Evolutionary conservation across 768 basidiomycete species (phyloP), one percentile per base, ranked within the genome.

Genomic region (Rhodotorula paludigena): DNA sequence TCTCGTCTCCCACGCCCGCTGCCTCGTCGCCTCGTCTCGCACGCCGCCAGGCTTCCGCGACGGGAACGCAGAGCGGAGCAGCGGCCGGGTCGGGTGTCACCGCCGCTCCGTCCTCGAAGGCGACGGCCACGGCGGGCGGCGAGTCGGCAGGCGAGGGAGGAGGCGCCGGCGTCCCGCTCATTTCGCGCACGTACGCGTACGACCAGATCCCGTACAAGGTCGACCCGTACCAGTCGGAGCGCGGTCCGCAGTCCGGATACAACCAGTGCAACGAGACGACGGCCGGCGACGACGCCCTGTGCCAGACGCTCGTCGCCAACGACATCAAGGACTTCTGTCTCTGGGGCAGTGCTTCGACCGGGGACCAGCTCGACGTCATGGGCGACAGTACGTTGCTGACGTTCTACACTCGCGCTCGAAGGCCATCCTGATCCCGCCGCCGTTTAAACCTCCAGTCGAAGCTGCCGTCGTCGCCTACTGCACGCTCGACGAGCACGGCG

Each of bases 401-500:
- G 5, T 11, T 25, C 45, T 9, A n/a, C 25, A n/a, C 45, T 8
- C 10, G 20, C 23, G 25, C 25, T 47, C 42, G 20, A 8, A 18
- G 16, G 9, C 23, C 45, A 25, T n/a, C 5, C 45, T 47, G 25
- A 47, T 10, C 1, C 45, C 9, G 25, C 23, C 11, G 18, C 2
- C 20, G 25, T 10, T 25, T 12, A 7, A 8, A 11, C 45, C 18
- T 20, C 45, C 47, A 48, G 47, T 64, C 53, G 57, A 64, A 49
- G 74, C 69, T 5, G 57, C 60, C 28, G 68, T 63, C 38, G 74
- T 76, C 36, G 66, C 75, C 2, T 67, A 66, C 48, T 77, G 76
- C 60, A 74, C 73, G n/a, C 67, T 59, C 39, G 60, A 69, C 77
- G 83, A 83, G 21, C 83, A 81, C 52, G 89, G 89, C 5, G 84